Percentiles rank a stretch among this genome's conserved stretches.
These are phyloP conservation scores for Termitomyces sp. DNA, from an alignment of 768 basidiomycete genomes.

Conservation along the genomic window DNA sequence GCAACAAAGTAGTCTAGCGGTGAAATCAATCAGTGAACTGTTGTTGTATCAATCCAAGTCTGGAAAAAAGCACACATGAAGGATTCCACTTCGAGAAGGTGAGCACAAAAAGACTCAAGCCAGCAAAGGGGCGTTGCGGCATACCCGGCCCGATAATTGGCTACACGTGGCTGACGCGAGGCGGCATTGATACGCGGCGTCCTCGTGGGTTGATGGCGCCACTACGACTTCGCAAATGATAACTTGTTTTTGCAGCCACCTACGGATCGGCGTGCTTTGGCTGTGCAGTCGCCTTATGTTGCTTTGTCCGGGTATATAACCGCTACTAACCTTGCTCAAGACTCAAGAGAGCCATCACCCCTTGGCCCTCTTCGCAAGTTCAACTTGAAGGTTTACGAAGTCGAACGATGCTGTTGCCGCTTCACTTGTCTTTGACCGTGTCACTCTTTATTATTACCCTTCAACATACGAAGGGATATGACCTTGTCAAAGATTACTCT, in stretches of 20 bases:
- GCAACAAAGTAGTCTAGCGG: not conserved
- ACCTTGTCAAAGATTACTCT: constrained; percentile 33
- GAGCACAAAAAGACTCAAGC: too few species aligned
- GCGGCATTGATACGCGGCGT: not conserved
- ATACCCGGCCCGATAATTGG: not conserved
- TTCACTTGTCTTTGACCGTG: not conserved
- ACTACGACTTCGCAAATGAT: not conserved
- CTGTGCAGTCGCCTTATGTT: not conserved
- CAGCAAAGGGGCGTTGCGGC: too few species aligned
- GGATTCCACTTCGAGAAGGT: too few species aligned
- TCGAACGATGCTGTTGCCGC: not conserved
- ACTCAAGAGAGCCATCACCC: not conserved
- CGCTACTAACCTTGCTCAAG: not conserved
- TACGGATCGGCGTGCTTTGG: not conserved
- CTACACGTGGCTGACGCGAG: not conserved
- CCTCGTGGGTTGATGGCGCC: not conserved
- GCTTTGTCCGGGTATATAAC: not conserved
- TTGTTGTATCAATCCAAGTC: not conserved
- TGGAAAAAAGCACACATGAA: too few species aligned
- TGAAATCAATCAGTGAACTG: not conserved
- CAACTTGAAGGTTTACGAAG: not conserved
- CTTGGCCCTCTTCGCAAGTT: not conserved
- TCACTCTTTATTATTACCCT: not conserved
- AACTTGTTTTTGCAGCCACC: not conserved
- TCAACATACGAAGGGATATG: constrained; percentile 4